A percentile compares a stretch with the other conserved stretches of the same genome.
Evolutionary conservation across 164 flowering plant genomes (phyloP).

Genomic region (Amborella trichopoda): DNA sequence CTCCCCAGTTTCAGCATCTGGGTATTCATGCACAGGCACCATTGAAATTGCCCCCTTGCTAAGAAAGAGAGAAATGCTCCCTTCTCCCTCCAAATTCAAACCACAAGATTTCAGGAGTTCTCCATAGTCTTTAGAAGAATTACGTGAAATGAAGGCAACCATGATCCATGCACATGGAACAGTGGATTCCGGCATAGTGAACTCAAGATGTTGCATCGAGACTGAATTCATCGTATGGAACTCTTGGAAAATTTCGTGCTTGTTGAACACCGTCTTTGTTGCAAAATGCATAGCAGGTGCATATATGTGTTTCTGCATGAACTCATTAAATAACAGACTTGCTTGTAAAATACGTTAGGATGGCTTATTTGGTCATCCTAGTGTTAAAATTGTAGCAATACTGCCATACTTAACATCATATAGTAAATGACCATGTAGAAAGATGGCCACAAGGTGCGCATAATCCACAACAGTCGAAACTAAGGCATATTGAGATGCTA

Average conservation of each 20-base stretch:
- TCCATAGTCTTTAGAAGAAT: neutral
- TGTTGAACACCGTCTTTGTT: neutral
- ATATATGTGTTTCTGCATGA: neutral
- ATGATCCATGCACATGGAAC: neutral
- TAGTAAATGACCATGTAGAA: neutral
- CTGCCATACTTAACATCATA: neutral
- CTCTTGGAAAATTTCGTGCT: neutral
- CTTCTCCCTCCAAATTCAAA: no score
- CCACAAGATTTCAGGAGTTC: no score
- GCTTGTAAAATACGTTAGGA: neutral
- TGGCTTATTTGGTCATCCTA: neutral
- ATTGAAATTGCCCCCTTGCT: neutral
- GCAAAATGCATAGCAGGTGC: conserved; percentile 3
- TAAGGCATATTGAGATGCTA: neutral
- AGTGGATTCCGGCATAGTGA: neutral
- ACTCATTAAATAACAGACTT: neutral
- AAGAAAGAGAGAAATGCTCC: neutral
- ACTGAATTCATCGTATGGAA: neutral
- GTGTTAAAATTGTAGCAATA: neutral
- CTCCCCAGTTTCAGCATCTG: conserved; percentile 1
- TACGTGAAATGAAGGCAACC: neutral
- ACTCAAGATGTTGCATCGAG: neutral
- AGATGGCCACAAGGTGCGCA: neutral
- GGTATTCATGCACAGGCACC: neutral
- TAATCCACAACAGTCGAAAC: neutral